phyloP scores from a whole-genome alignment of 2,329 filamentous ascomycete genomes.

The Plenodomus lindquistii region DNA sequence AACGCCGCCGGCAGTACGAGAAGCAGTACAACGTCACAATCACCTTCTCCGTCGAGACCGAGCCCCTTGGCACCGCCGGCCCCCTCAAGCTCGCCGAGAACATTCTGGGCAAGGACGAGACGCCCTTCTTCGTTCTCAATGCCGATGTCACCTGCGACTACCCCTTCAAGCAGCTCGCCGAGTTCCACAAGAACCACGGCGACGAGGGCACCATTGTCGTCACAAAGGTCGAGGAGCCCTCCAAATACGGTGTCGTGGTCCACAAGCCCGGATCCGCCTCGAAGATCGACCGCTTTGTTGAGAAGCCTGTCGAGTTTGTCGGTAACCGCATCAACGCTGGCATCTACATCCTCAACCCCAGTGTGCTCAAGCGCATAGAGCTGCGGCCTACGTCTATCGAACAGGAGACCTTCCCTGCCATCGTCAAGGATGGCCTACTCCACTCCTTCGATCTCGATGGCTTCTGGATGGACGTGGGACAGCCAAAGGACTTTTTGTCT shows the following conservation, averaged over 20 bases:
- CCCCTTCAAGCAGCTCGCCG: constrained; percentile 85
- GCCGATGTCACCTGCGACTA: constrained; percentile 98
- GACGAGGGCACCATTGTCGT: constrained; percentile 97
- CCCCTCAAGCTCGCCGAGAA: constrained; percentile 94
- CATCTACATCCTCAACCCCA: constrained; percentile 97
- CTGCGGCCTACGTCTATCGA: constrained; percentile 96
- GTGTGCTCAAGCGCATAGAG: constrained; percentile 87
- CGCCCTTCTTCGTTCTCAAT: constrained; percentile 97
- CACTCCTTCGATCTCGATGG: constrained; percentile 97
- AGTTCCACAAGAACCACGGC: constrained; percentile 91
- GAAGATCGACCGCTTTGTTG: constrained; percentile 96
- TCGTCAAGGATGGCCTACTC: constrained; percentile 84
- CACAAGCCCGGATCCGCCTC: constrained; percentile 92
- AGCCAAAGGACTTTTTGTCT: constrained; percentile 97
- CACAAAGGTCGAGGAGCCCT: constrained; percentile 98
- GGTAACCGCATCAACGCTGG: constrained; percentile 98
- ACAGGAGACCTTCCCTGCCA: constrained; percentile 97
- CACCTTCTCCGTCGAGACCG: constrained; percentile 94
- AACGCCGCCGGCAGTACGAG: constrained; percentile 67
- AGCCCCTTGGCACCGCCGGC: constrained; percentile 92
- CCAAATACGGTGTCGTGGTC: constrained; percentile 97
- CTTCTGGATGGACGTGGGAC: constrained; percentile 99
- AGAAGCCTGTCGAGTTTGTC: constrained; percentile 98
- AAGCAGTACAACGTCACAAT: constrained; percentile 91
- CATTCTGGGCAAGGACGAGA: constrained; percentile 89